Evolutionary conservation across 306 rosid genomes (phyloP).

Genomic region (Vicia villosa): DNA sequence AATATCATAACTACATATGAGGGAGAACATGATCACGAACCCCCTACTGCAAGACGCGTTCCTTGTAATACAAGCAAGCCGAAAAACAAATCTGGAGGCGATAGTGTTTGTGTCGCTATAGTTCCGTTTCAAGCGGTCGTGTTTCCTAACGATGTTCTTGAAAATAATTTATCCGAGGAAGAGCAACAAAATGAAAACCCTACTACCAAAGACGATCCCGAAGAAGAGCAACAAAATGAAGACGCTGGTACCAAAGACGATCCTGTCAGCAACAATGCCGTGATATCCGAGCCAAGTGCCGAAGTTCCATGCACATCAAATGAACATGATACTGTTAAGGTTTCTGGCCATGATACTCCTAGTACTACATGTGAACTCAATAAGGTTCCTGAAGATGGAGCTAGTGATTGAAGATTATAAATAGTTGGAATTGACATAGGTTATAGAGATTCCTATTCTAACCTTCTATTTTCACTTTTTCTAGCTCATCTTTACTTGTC

Average conservation of each 20-base stretch:
- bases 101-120: not conserved
- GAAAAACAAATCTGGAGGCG: constrained; percentile 41
- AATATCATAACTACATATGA: constrained; percentile 76
- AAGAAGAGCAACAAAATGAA: constrained; percentile 43
- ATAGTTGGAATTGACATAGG: constrained; percentile 43
- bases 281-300: constrained; percentile 29
- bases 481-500: constrained; percentile 13
- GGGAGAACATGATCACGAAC: constrained; percentile 78
- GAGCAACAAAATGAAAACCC: constrained; percentile 39
- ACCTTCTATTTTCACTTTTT: constrained; percentile 30
- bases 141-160: constrained; percentile 27
- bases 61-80: constrained; percentile 45
- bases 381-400: constrained; percentile 13
- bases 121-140: not conserved
- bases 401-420: constrained; percentile 28
- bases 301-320: constrained; percentile 9
- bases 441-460: constrained; percentile 33
- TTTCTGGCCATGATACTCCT: not conserved
- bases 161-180: constrained; percentile 34
- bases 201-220: too few species aligned
- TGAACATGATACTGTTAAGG: not conserved
- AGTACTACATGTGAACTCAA: not conserved
- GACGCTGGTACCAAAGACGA: constrained; percentile 15
- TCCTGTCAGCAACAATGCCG: constrained; percentile 28
- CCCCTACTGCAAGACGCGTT: constrained; percentile 58